Base-by-base conservation (phyloP, 257 asterid genomes). In the Gardenia jasminoides region DNA sequence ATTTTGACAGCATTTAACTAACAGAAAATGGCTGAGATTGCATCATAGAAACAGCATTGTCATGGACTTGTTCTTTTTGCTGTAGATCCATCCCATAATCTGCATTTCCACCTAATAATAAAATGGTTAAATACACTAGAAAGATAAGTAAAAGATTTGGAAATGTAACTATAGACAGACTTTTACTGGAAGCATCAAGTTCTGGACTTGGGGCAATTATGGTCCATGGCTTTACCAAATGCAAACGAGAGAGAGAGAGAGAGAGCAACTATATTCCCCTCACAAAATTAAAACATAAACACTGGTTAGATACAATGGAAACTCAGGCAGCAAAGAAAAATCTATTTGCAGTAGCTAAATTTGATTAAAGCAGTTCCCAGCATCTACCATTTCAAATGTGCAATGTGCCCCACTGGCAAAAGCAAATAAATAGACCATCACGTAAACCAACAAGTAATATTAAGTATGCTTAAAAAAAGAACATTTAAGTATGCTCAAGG, bases 21-120 rank as follows among this genome's bases (percentile, higher is more conserved):
- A 96, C 99, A 69, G 97, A 87, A 84, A 92, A 96, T 71, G 92
- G 96, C 81, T 93, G 97, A 82, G 97, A 90, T 85, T 93, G 99
- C 92, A 96, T 93, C 96, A 92, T 88, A 65, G 99, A 88, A 81
- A 90, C 91, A 82, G 91, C 81, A 84, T 77, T 87, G 61, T 92
- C 98, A 75, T 91, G 98, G 64, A 83, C 92, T 82, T 93, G 97
- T 74, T 93, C 99, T 90, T 92, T 96, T 89, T 91, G 99, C 87
- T 91, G 98, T 48, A 90, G 83, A 73, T 92, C 97, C 94, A 92
- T 86, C 9, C 92, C 77, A 82, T 85, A 93, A 80, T 96, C 99
- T 78, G 88, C 85, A 88, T 85, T 91, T 77, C 97, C 95, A 91
- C 97, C 99, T 96, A 84, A 83, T 72, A 81, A 78, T 76, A 71